Evolutionary conservation across 2,329 filamentous ascomycete genomes (phyloP), one percentile per base, ranked within the genome.

Genomic region (Blastomyces parvus): DNA sequence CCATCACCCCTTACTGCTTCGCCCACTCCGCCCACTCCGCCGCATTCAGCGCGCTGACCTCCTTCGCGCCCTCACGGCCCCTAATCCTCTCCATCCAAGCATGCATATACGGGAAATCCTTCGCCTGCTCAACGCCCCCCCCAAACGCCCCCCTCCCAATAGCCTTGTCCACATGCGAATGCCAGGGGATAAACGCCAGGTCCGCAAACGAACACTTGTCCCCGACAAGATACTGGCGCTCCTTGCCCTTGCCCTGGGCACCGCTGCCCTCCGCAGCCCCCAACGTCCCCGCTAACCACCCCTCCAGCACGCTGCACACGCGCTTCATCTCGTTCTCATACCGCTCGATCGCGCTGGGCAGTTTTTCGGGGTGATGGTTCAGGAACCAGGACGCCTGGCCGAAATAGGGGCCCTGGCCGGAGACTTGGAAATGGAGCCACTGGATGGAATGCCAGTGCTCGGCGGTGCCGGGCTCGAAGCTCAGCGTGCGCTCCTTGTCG

Each of bases 301-400:
- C 66, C 8, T 84, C 78, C 30, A 84, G 64, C 1, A 83, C 80
- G 1, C 72, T 70, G 2, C 76, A 73, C 1, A 83, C 75, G 6
- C 81, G 76, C 19, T 73, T 71, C n/a, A 80, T 73, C 69, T 84
- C 80, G 9, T 77, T 74, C 14, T 67, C 66, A 70, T 83, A 84
- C 8, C 81, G 73, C 17, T 79, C 74, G 25, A 79, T 72, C 11
- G 78, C 82, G 7, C 72, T 77, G 0, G 73, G 74, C 6, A 83
- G 4, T 64, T 79, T 75, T 69, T 82, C 80, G 0, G 69, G 61
- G 65, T 79, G 75, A 14, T 72, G 71, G 0, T 67, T 62, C 17
- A 33, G 53, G 69, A 81, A 80, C 74, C 76, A 77, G 8, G 62
- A 65, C 48, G 64, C 65, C 66, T 81, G 76, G 3, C 79, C 80